Percentiles rank a stretch among this genome's conserved stretches.
Conservation (phyloP, 2,329 filamentous ascomycete species). For the Orbilia javanica region DNA sequence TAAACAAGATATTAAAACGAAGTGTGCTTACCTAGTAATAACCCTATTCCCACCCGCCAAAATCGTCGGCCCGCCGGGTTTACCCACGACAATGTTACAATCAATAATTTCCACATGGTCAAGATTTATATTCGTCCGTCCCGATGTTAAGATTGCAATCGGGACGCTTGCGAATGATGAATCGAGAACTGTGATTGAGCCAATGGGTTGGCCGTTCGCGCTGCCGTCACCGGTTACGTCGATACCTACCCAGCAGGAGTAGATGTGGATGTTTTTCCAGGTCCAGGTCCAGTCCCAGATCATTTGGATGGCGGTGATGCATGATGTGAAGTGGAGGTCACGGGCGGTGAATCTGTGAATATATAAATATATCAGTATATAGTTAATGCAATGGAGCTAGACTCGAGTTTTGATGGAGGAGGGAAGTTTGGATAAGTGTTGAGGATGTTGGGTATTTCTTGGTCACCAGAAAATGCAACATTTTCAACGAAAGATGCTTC, state of each 20-base stretch:
- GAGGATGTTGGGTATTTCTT: not conserved
- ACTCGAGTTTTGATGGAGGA: too few relatives aligned
- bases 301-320: constrained; percentile 71
- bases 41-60: constrained; percentile 76
- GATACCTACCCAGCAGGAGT: constrained; percentile 70
- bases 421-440: too few relatives aligned
- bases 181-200: constrained; percentile 85
- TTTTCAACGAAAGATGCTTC: constrained; percentile 72
- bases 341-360: constrained; percentile 69
- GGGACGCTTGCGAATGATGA: constrained; percentile 81
- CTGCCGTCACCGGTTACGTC: constrained; percentile 69
- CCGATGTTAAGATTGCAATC: constrained; percentile 79
- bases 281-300: constrained; percentile 75
- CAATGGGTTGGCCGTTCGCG: constrained; percentile 69
- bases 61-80: constrained; percentile 71
- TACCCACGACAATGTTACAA: constrained; percentile 68
- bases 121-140: constrained; percentile 72
- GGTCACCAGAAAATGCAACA: constrained; percentile 72
- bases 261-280: constrained; percentile 69
- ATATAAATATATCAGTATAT: not conserved
- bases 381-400: too few relatives aligned
- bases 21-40: constrained; percentile 69
- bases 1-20: not conserved
- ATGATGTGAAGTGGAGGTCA: constrained; percentile 70
- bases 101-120: constrained; percentile 70